Percentiles rank a stretch among this genome's conserved stretches.
phyloP scores from a whole-genome alignment of 306 rosid species.

The Argentina anserina region DNA sequence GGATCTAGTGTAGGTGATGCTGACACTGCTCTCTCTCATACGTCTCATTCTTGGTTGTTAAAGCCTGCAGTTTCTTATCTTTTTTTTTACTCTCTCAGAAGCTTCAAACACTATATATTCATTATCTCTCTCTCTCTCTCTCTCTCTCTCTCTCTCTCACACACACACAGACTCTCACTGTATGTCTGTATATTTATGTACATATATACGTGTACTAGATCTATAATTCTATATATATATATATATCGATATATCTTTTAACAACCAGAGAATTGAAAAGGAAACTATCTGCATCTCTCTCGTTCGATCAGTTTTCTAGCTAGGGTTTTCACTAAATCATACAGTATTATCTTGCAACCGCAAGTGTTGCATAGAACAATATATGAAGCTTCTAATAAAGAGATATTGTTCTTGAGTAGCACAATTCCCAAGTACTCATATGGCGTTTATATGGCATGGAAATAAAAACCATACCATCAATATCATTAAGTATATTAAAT shows the following conservation, averaged over 20 bases:
- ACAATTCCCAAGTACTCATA: neutral
- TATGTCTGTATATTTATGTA: neutral
- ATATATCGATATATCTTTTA: too few species aligned
- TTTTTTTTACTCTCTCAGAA: neutral
- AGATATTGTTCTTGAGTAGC: neutral
- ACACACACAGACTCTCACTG: neutral
- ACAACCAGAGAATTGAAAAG: too few species aligned
- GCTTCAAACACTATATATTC: neutral
- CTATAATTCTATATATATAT: too few species aligned
- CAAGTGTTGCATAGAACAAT: neutral
- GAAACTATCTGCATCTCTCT: neutral
- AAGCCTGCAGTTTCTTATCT: neutral
- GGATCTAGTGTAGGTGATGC: constrained; percentile 5
- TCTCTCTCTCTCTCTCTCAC: neutral
- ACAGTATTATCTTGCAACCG: neutral
- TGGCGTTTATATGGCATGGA: too few species aligned
- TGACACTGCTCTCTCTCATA: neutral
- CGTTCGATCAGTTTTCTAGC: neutral
- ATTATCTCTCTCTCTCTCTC: neutral
- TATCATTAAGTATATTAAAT: neutral
- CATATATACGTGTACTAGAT: neutral
- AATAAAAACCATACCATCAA: neutral
- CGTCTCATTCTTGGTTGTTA: neutral
- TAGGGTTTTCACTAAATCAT: neutral
- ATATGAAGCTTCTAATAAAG: neutral